Evolutionary conservation across 192 early-diverging fungal species (phyloP), one percentile per base, ranked within the genome.

Genomic region (Gonapodya prolifera): DNA sequence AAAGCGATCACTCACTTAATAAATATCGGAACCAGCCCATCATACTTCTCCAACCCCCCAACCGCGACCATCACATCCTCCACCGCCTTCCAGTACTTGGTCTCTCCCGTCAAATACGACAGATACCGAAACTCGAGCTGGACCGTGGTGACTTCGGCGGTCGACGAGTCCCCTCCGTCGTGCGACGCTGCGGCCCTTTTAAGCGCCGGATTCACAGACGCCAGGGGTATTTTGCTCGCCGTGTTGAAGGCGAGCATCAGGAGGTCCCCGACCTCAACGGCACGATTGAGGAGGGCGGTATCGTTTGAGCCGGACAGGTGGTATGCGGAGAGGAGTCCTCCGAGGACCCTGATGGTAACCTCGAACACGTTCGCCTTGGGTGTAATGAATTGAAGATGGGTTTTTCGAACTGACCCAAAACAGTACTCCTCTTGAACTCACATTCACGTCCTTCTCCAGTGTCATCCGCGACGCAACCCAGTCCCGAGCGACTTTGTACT

Each of bases 51-150:
- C 30, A 96, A 30, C 0, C 82, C 75, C 75, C 81, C 82, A 34
- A 89, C 82, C 69, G 85, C 75, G 34, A 85, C 76, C 78, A 88
- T 86, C 0, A 92, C 90, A 16, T 88, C 78, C 77, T 96, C 91
- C 0, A 85, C 94, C 2, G 83, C 84, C 35, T 88, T 83, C 87
- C 91, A 88, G 81, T 93, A 97, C 78, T 87, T 89, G 69, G 87
- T 80, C 77, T 96, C 81, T 2, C 89, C 89, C 0, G 94, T 95
- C 13, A 95, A 75, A 70, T 92, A 83, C 8, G 89, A 84, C 13
- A 98, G 83, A 75, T 94, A 93, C 78, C 94, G 92, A 81, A 93
- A 93, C 82, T 96, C 94, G 32, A 97, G 80, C 82, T 96, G 94
- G 29, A 96, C 70, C 0, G 94, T 93, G 23, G 94, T 91, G 0